Conservation (phyloP, 2,329 filamentous ascomycete species). For the Colletotrichum euphorbiae region DNA sequence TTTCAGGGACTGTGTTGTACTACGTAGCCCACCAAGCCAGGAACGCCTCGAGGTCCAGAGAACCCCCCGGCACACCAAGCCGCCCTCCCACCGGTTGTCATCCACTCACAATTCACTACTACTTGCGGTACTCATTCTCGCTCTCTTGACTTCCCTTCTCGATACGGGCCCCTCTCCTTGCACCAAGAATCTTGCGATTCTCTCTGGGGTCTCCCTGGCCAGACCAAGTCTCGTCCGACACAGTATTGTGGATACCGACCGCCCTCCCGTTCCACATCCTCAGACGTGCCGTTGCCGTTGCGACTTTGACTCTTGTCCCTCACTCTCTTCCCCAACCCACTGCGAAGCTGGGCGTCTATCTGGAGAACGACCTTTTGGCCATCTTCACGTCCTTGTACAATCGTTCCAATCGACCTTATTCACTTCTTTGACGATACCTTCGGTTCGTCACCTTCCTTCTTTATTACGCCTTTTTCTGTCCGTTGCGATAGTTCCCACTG, state of each 20-base stretch:
- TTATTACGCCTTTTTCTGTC: constrained; percentile 8
- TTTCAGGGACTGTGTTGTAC: too few species aligned
- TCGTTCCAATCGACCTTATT: constrained; percentile 31
- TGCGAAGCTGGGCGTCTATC: constrained; percentile 10
- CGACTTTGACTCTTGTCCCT: constrained; percentile 4
- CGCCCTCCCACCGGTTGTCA: constrained; percentile 1
- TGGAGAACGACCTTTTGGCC: constrained; percentile 22
- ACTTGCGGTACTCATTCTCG: constrained; percentile 6
- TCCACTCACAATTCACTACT: neutral
- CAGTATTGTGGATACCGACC: constrained; percentile 30
- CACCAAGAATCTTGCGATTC: constrained; percentile 33
- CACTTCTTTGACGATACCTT: constrained; percentile 34
- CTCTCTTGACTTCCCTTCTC: constrained; percentile 21
- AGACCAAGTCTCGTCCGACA: constrained; percentile 36
- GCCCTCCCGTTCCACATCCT: constrained; percentile 33
- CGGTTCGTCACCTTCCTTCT: constrained; percentile 30
- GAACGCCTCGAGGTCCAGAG: neutral
- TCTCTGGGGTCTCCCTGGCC: constrained; percentile 35
- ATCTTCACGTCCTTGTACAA: constrained; percentile 35
- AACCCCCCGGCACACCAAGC: neutral
- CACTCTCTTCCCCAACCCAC: constrained; percentile 11
- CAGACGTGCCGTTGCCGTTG: constrained; percentile 15
- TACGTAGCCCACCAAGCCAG: constrained; percentile 12
- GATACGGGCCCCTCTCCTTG: constrained; percentile 26
- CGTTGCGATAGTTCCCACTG: constrained; percentile 36